Percentiles rank a stretch among this genome's conserved stretches.
Evolutionary conservation across 345 rosid genomes (phyloP).

Genomic region (Salix exigua): DNA sequence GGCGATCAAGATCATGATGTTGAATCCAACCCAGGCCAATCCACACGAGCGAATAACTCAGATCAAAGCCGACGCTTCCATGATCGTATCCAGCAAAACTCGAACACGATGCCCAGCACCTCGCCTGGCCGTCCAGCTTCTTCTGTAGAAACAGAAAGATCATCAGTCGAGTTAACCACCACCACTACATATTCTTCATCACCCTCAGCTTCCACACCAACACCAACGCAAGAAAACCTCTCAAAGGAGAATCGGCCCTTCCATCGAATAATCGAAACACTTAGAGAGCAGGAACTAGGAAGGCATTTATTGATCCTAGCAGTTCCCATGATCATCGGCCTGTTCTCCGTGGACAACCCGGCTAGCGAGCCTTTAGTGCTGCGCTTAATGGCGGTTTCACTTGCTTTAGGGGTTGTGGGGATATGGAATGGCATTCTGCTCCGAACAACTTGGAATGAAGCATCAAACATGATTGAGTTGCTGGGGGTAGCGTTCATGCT

Average conservation of each 20-base stretch:
- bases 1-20: background rate
- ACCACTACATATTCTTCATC: too few relatives aligned
- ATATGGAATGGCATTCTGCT: constrained; percentile 12
- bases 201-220: background rate
- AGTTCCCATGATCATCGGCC: background rate
- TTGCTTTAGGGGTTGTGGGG: constrained; percentile 1
- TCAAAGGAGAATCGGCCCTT: background rate
- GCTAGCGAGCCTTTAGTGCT: background rate
- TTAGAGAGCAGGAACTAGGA: background rate
- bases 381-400: background rate
- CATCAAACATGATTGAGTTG: background rate
- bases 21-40: background rate
- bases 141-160: background rate
- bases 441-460: background rate
- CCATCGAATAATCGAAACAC: background rate
- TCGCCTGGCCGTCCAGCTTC: background rate
- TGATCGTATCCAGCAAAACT: background rate
- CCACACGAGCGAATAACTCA: background rate
- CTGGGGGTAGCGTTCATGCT: constrained; percentile 1
- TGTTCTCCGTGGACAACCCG: background rate
- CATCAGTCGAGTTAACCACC: too few relatives aligned
- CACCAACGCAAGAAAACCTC: background rate
- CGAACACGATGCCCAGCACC: background rate
- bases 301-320: background rate
- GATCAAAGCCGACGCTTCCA: background rate